Percentiles rank a stretch among this genome's conserved stretches.
These are phyloP conservation scores for Boletellus ananiceps DNA, from an alignment of 768 basidiomycete species.

Conservation along the genomic window DNA sequence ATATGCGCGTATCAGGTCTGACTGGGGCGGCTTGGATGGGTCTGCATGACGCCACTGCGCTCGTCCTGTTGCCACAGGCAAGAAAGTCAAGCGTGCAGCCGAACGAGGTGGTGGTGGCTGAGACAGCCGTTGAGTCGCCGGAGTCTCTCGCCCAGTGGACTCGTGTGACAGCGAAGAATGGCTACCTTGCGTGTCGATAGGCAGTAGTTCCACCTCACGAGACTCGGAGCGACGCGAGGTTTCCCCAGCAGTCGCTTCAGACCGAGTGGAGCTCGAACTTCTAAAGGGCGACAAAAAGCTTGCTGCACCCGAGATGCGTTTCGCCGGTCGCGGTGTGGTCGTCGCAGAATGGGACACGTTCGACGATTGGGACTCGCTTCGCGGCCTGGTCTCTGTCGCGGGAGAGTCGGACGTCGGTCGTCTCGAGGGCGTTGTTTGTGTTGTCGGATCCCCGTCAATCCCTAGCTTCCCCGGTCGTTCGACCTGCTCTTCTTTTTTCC, in stretches of 20 bases:
- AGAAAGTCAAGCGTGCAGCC: constrained; percentile 21
- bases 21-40: constrained; percentile 40
- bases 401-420: constrained; percentile 6
- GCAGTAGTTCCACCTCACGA: constrained; percentile 19
- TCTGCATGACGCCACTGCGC: constrained; percentile 17
- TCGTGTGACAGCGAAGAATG: constrained; percentile 21
- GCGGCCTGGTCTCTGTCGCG: not conserved
- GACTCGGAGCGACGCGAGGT: constrained; percentile 6
- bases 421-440: not conserved
- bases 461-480: constrained; percentile 25
- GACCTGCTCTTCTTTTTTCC: constrained; percentile 23
- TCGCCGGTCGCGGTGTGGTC: constrained; percentile 16
- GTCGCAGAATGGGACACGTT: constrained; percentile 11
- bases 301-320: constrained; percentile 25
- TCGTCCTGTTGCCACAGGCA: constrained; percentile 18
- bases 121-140: constrained; percentile 12
- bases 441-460: constrained; percentile 9
- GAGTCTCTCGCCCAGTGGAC: constrained; percentile 10
- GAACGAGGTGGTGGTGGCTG: constrained; percentile 12
- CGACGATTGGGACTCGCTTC: constrained; percentile 27
- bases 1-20: constrained; percentile 64
- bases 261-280: constrained; percentile 6
- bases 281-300: constrained; percentile 29
- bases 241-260: constrained; percentile 12
- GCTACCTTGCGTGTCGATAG: constrained; percentile 21